Evolutionary conservation across 257 asterid species (phyloP).

Genomic region (Apocynum venetum): DNA sequence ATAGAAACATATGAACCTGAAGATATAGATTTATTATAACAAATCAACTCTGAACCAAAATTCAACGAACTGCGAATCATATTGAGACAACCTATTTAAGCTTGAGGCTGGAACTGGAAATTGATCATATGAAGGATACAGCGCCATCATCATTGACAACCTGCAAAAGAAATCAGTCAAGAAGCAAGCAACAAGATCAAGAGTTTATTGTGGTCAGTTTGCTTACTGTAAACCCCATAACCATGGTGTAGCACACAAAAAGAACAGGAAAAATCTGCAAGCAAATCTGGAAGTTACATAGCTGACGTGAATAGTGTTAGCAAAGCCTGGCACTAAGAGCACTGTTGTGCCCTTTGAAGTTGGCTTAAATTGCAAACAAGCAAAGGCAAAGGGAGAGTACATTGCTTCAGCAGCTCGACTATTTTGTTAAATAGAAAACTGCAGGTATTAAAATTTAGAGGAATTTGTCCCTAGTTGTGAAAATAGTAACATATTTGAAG

Average conservation of each 20-base stretch:
- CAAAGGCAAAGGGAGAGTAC: no score
- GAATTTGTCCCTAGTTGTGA: background rate
- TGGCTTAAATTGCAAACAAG: no score
- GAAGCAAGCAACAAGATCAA: background rate
- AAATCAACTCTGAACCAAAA: background rate
- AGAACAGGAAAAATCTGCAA: background rate
- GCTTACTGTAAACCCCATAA: background rate
- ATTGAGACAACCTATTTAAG: background rate
- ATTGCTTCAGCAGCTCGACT: no score
- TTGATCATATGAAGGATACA: conserved; percentile 58
- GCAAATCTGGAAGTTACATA: background rate
- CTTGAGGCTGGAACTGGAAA: background rate
- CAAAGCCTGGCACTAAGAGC: background rate
- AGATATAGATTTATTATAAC: background rate
- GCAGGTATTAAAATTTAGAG: no score
- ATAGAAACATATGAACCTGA: background rate
- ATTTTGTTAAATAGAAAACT: no score
- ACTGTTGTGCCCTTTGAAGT: no score
- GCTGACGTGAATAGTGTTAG: background rate
- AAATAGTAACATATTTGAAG: background rate
- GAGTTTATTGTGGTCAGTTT: background rate
- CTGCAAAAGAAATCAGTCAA: conserved; percentile 32
- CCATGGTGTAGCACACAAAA: background rate
- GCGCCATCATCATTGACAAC: conserved; percentile 96
- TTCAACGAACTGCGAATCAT: background rate